A percentile compares a stretch with the other conserved stretches of the same genome.
These are phyloP conservation scores for Wickerhamiella australiensis DNA, from an alignment of 805 yeast species.

Conservation along the genomic window DNA sequence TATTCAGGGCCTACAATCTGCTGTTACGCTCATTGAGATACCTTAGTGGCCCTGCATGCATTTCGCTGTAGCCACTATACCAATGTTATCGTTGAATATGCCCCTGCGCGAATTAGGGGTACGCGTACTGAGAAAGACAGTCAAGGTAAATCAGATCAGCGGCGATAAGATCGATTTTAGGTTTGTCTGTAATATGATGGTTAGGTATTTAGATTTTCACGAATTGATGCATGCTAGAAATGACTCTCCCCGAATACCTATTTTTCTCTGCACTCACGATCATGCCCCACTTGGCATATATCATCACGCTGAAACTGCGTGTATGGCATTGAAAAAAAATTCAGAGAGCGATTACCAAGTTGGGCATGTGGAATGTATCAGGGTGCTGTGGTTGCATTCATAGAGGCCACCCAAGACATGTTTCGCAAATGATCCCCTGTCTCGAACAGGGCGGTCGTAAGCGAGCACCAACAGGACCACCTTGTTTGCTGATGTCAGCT, in stretches of 20 bases:
- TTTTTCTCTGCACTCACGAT: no score
- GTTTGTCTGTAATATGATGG: no score
- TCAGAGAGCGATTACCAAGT: background rate
- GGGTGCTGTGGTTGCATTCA: no score
- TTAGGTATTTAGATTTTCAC: no score
- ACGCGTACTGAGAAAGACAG: background rate
- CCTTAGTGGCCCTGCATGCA: background rate
- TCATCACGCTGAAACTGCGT: no score
- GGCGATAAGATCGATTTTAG: no score
- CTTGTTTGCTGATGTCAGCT: background rate
- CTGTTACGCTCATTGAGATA: background rate
- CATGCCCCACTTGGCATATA: background rate
- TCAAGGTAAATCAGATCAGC: background rate
- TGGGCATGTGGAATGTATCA: background rate
- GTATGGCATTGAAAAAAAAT: no score
- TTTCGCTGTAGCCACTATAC: background rate
- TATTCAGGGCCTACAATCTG: background rate
- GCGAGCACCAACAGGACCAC: background rate
- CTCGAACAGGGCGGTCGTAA: background rate
- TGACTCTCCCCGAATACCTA: no score
- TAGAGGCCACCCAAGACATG: background rate
- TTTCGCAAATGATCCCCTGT: background rate
- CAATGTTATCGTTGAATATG: background rate
- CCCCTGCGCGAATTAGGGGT: slow-evolving; percentile 1
- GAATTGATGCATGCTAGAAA: no score